Base-by-base conservation (phyloP, 441 rosid species). In the Melastoma candidum region DNA sequence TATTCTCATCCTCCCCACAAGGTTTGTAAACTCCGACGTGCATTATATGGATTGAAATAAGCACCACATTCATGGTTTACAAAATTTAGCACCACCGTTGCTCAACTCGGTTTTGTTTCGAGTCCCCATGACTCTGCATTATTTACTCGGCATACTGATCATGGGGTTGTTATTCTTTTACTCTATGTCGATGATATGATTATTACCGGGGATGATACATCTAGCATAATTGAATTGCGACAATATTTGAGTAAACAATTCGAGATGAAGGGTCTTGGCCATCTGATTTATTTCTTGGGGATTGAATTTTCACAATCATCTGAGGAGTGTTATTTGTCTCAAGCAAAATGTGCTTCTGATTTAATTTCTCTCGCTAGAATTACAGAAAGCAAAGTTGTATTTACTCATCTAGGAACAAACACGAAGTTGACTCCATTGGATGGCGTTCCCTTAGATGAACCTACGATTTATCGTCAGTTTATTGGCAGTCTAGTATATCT, bases 1-100 rank as follows among this genome's bases (percentile, higher is more conserved):
- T 12, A 11, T 7, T 11, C 47, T 45, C 3, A 4, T 45, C 1
- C 47, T 9, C 13, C 1, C 13, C 3, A 24, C 27, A 43, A 54
- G n/a, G 57, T 54, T 0, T 44, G 39, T 11, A 0, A 8, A 1
- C 46, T 54, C 24, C 48, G 3, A 8, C 9, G 2, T 2, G 48
- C 48, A 1, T 44, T 54, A 4, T 54, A 24, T 39, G 62, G 41
- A 3, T 29, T 48, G 1, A 58, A 49, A 39, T 4, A 48, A n/a
- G 54, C 48, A 10, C 41, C 14, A 11, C 2, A 3, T 45, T n/a
- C 47, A 45, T 45, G 47, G 36, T 17, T 17, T 17, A 17, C 22
- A 17, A 17, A 17, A 17, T 17, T 17, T 17, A 17, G 22, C 22
- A 17, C 22, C 22, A 17, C 22, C 22, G 22, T 17, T 17, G 22